phyloP scores from a whole-genome alignment of 1,284 basidiomycete genomes.

The Prillingera fragicola region DNA sequence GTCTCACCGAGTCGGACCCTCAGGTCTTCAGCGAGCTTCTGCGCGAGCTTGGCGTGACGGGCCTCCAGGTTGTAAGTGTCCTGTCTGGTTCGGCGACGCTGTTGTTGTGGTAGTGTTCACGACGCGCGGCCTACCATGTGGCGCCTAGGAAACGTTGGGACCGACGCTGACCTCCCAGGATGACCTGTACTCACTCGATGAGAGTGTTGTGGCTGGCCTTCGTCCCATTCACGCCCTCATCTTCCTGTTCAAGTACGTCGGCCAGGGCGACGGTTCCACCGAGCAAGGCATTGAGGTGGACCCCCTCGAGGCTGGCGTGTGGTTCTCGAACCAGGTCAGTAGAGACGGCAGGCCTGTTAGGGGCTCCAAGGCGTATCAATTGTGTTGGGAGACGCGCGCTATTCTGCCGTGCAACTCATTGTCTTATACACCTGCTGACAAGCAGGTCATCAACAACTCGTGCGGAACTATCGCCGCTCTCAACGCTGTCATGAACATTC shows the following conservation, averaged over 20 bases:
- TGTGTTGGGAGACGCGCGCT: no score
- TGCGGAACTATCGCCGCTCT: constrained; percentile 87
- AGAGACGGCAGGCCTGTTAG: no score
- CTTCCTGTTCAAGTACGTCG: constrained; percentile 89
- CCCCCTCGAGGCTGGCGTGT: constrained; percentile 66
- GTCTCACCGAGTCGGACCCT: constrained; percentile 49
- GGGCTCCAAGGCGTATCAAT: no score
- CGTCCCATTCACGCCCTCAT: constrained; percentile 80
- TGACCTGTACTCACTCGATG: constrained; percentile 80
- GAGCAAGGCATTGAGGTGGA: constrained; percentile 52
- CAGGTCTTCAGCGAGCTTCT: constrained; percentile 51
- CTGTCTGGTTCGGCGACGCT: neutral
- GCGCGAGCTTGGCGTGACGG: constrained; percentile 48
- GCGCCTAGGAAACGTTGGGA: neutral
- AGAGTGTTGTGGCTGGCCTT: constrained; percentile 61
- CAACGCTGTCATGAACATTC: constrained; percentile 84
- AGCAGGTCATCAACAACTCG: constrained; percentile 80
- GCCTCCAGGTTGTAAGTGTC: constrained; percentile 48
- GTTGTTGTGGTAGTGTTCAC: neutral
- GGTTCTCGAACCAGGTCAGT: constrained; percentile 73
- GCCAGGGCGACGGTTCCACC: constrained; percentile 49
- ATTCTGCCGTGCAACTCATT: no score
- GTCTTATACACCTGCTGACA: no score
- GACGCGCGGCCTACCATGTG: no score
- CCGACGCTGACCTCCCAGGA: constrained; percentile 49